Percentiles rank a stretch among this genome's conserved stretches.
Conservation (phyloP, 2,329 filamentous ascomycete species). For the Penicillium oxalicum region DNA sequence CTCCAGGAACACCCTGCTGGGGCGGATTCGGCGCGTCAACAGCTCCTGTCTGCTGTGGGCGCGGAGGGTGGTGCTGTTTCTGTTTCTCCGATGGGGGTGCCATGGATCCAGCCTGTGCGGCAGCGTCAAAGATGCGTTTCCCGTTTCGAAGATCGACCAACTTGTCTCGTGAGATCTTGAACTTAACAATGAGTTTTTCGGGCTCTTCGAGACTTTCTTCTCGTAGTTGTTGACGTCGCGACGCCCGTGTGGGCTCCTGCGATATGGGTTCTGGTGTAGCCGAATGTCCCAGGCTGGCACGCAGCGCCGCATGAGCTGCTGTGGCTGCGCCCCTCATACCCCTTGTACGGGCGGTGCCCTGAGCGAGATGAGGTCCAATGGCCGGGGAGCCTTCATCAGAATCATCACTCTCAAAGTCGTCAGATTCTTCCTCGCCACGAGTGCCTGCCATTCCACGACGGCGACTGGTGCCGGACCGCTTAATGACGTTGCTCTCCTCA, state of each 20-base stretch:
- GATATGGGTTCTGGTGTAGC: conserved; percentile 76
- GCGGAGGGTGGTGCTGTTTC: conserved; percentile 21
- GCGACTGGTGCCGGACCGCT: conserved; percentile 61
- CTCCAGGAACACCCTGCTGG: conserved; percentile 38
- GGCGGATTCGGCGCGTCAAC: conserved; percentile 42
- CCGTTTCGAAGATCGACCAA: conserved; percentile 37
- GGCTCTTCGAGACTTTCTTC: conserved; percentile 75
- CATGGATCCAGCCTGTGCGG: conserved; percentile 55
- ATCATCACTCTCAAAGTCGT: conserved; percentile 88
- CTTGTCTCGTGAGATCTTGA: conserved; percentile 67
- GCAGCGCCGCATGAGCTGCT: conserved; percentile 79
- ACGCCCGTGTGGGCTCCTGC: conserved; percentile 62
- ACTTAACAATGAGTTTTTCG: conserved; percentile 63
- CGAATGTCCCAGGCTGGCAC: conserved; percentile 67
- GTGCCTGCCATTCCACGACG: conserved; percentile 56
- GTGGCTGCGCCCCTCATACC: conserved; percentile 84
- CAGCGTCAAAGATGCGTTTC: conserved; percentile 33
- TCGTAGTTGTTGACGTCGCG: conserved; percentile 55
- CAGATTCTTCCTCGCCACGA: conserved; percentile 64
- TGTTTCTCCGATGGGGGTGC: conserved; percentile 32
- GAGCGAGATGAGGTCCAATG: conserved; percentile 58
- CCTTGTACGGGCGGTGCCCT: conserved; percentile 76
- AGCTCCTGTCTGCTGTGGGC: conserved; percentile 39
- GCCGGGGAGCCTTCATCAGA: conserved; percentile 82
- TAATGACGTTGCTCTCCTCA: conserved; percentile 83